Evolutionary conservation across 371 early-diverging fungal species (phyloP).

Genomic region (Batrachochytrium dendrobatidis): DNA sequence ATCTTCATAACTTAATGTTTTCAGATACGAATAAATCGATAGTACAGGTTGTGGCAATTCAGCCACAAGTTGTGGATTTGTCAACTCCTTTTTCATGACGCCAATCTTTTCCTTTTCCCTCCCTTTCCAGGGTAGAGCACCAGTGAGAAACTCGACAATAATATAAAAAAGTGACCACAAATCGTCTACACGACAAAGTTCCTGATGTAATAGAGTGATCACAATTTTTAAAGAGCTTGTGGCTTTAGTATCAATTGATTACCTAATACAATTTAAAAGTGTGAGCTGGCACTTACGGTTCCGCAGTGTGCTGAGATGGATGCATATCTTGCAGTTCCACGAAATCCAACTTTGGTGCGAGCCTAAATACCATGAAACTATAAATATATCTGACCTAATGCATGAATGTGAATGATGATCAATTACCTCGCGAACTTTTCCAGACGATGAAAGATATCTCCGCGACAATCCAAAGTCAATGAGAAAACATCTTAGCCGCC

Average conservation of each 20-base stretch:
- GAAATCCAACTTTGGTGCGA: conserved; percentile 48
- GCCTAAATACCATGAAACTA: conserved; percentile 24
- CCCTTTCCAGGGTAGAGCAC: conserved; percentile 64
- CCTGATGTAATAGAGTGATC: conserved; percentile 17
- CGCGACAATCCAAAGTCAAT: conserved; percentile 48
- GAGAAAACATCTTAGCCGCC: conserved; percentile 19
- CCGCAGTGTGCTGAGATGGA: conserved; percentile 55
- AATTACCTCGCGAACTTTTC: conserved; percentile 31
- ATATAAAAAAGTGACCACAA: conserved; percentile 65
- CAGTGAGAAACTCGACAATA: conserved; percentile 56
- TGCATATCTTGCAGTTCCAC: conserved; percentile 66
- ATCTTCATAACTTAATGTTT: conserved; percentile 37
- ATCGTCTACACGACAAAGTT: conserved; percentile 61
- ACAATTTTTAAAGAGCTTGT: not conserved
- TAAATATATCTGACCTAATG: too few relatives aligned
- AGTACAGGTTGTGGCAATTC: conserved; percentile 40
- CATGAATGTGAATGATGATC: not conserved
- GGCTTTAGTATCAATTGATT: not conserved
- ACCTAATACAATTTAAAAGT: not conserved
- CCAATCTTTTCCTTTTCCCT: conserved; percentile 47
- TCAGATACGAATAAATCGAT: conserved; percentile 41
- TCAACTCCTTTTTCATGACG: conserved; percentile 34
- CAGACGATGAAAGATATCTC: conserved; percentile 17
- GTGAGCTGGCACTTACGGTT: conserved; percentile 22
- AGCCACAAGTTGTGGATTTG: conserved; percentile 31